Base-by-base conservation (phyloP, 2,329 filamentous ascomycete species). In the Shiraia bambusicola region DNA sequence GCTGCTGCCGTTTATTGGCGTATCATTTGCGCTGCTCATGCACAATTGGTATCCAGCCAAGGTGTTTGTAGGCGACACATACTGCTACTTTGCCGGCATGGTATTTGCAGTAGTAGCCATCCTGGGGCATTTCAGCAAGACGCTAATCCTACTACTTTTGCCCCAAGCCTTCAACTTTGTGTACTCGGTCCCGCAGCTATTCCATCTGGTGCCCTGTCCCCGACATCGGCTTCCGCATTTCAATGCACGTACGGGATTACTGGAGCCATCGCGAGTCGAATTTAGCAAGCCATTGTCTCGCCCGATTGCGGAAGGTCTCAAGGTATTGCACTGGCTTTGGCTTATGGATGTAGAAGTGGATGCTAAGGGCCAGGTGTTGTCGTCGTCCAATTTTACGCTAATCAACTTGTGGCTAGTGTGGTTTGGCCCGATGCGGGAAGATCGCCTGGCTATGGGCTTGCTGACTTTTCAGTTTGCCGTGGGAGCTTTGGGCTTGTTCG, bases 41-140 rank as follows among this genome's bases (percentile, higher is more conserved):
- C 91, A 98, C 75, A 98, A 98, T 71, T 94, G 90, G 88, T 98
- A 90, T 65, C 93, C 93, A 0, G 89, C 92, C 16, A 84, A 83
- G 59, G 93, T 97, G 8, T 98, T 98, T 63, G 92, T 97, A 8
- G 93, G 93, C 41, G 93, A 98, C 70, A 98, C 93, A 3, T 98
- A 97, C 78, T 98, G 93, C 78, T 98, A 98, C 73, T 96, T 98
- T 69, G 93, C 93, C 1, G 93, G 93, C 54, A 98, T 98, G 90
- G 88, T 97, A 28, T 98, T 98, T 66, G 93, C 92, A 39, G 91
- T 96, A 31, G 93, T 97, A 52, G 90, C 89, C 50, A 97, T 98
- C 62, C 79, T 96, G 37, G 93, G 93, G 16, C 93, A 98, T 73
- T 98, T 98, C 74, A 94, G 88, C 75, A 98, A 98, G 73, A 98